Base-by-base conservation (phyloP, 441 rosid genomes). In the Biscutella auriculata region DNA sequence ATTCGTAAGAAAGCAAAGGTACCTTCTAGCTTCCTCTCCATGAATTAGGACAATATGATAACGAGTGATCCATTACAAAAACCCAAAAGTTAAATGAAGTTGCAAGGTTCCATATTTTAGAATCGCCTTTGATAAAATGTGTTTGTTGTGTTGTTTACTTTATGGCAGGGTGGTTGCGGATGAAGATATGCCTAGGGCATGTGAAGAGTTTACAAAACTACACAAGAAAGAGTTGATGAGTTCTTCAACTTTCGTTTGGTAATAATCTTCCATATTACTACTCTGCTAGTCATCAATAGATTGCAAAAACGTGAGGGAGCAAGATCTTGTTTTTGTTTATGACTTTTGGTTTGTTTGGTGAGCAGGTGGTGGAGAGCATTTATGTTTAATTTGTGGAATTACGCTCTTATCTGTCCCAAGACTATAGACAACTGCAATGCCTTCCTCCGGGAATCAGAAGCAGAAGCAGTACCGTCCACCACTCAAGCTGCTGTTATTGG, bases 151-250 rank as follows among this genome's bases (percentile, higher is more conserved):
- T n/a, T n/a, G n/a, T n/a, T n/a, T n/a, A n/a, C n/a, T 58, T 65
- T 17, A 15, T 66, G 36, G 54, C 81, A 93, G 99, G 40, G 96
- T 87, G 36, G 48, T 83, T 46, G 97, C 87, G n/a, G 87, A 89
- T 57, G 82, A 82, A 30, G 88, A 85, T 65, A 68, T 89, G 51
- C 83, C 96, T 6, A 85, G 93, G 98, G 95, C 97, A 17, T 89
- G 90, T 15, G 87, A 89, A 70, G 84, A 83, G 45, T 89, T 93
- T 81, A 63, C 85, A 27, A 77, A 75, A 73, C 63, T 43, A 51
- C 12, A 66, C 43, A 48, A 37, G 49, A 8, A 66, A 58, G 54
- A 66, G 15, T 10, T 65, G 1, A 27, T 15, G 5, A 4, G 10
- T 10, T 23, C 56, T 19, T 0, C 1, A 12, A 0, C 17, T 28